A percentile compares a stretch with the other conserved stretches of the same genome.
These are phyloP conservation scores for Apophysomyces elegans DNA, from an alignment of 371 early-diverging fungal genomes.

Conservation along the genomic window DNA sequence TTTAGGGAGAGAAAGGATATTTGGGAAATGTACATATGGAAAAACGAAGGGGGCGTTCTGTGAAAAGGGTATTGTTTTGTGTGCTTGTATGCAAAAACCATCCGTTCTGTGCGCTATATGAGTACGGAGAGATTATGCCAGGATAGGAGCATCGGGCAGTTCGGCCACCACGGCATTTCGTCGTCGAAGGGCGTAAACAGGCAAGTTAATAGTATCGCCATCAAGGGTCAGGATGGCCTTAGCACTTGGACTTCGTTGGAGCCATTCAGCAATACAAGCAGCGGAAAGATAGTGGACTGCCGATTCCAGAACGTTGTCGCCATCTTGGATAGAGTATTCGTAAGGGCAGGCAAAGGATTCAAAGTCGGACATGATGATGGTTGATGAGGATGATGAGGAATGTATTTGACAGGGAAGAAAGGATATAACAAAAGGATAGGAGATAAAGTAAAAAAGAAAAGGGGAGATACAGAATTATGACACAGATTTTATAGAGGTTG, in stretches of 20 bases:
- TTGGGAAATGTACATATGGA: too few relatives aligned
- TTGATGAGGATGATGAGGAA: not conserved
- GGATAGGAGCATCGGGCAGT: constrained; percentile 43
- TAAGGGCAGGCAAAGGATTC: constrained; percentile 29
- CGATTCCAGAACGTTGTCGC: constrained; percentile 38
- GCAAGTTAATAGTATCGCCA: constrained; percentile 39
- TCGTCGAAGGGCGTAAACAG: constrained; percentile 46
- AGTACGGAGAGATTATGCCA: not conserved
- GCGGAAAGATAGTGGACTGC: constrained; percentile 32
- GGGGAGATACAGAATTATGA: not conserved
- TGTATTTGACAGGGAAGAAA: constrained; percentile 2
- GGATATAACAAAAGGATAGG: not conserved
- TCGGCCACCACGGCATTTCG: constrained; percentile 53
- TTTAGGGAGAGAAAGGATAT: too few relatives aligned
- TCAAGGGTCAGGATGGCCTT: constrained; percentile 42
- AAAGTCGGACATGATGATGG: constrained; percentile 23
- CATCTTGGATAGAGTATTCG: constrained; percentile 41
- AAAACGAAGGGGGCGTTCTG: not conserved
- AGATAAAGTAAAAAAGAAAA: not conserved
- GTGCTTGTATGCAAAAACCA: not conserved
- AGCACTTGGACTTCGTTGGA: constrained; percentile 43
- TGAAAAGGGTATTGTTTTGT: not conserved
- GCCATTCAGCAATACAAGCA: constrained; percentile 43
- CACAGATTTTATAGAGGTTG: not conserved
- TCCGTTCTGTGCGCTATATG: not conserved